Conservation (phyloP, 208 protist species). For the Crithidia thermophila region DNA sequence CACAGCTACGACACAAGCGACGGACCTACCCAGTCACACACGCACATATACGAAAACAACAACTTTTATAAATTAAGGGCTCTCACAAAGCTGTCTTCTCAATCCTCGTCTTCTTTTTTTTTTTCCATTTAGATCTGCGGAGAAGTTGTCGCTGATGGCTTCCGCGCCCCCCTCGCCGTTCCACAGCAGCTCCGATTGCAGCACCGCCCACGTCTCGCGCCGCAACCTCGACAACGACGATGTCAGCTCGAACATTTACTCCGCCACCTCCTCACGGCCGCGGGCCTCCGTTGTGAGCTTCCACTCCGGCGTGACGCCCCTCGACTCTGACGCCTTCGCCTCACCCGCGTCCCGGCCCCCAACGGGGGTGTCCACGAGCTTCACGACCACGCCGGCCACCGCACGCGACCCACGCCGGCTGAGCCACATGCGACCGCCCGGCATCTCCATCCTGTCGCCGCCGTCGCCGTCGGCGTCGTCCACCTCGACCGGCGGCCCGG, state of each 20-base stretch:
- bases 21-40: too few relatives aligned
- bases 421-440: background rate
- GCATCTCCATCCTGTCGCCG: background rate
- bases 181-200: conserved; percentile 53
- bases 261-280: background rate
- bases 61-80: too few relatives aligned
- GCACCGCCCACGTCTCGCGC: background rate
- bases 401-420: background rate
- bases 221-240: conserved; percentile 6
- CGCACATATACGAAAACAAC: too few relatives aligned
- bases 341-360: conserved; percentile 6
- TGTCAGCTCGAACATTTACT: background rate
- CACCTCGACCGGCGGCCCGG: background rate
- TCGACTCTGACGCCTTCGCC: conserved; percentile 30
- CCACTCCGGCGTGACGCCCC: background rate
- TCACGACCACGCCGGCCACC: background rate
- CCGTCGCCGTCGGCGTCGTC: background rate
- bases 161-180: conserved; percentile 34
- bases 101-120: conserved; percentile 11
- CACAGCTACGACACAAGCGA: too few relatives aligned
- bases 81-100: too few relatives aligned
- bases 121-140: conserved; percentile 9
- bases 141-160: conserved; percentile 25
- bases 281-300: background rate
- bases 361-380: background rate